These are phyloP conservation scores for Drechslerella stenobrocha DNA, from an alignment of 2,329 filamentous ascomycete species.

Conservation along the genomic window DNA sequence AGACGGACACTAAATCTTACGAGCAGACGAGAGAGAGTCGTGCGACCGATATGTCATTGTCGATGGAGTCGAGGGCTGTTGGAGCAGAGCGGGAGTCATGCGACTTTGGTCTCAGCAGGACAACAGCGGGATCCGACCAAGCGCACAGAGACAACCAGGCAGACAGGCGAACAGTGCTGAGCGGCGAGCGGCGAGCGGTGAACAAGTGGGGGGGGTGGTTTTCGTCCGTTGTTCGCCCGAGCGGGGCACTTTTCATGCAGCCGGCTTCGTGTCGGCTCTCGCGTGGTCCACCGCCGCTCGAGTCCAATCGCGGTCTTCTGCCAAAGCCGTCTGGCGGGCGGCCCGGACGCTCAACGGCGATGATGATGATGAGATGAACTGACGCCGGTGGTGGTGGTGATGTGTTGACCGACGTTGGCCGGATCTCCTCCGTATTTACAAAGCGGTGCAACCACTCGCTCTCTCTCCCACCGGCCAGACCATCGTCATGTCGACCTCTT, in stretches of 20 bases:
- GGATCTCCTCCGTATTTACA: neutral
- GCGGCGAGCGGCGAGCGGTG: no score
- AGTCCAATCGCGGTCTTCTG: no score
- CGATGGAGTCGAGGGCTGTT: neutral
- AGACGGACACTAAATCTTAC: neutral
- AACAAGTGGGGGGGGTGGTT: slow-evolving; percentile 30
- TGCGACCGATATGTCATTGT: neutral
- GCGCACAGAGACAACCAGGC: slow-evolving; percentile 13
- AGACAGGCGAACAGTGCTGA: no score
- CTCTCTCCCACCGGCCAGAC: no score
- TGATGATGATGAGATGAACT: no score
- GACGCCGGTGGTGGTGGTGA: neutral
- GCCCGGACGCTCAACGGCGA: no score
- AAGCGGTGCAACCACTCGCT: neutral
- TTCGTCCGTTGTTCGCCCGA: slow-evolving; percentile 5
- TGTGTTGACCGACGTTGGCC: slow-evolving; percentile 5
- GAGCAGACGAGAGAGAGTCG: neutral
- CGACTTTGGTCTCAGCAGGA: slow-evolving; percentile 45
- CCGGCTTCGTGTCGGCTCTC: no score
- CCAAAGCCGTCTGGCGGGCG: no score
- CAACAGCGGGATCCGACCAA: neutral
- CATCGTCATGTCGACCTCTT: slow-evolving; percentile 13
- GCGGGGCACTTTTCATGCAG: neutral
- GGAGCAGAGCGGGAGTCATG: slow-evolving; percentile 30
- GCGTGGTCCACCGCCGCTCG: no score